Base-by-base conservation (phyloP, 192 early-diverging fungal species). In the Chytriomyces hyalinus region DNA sequence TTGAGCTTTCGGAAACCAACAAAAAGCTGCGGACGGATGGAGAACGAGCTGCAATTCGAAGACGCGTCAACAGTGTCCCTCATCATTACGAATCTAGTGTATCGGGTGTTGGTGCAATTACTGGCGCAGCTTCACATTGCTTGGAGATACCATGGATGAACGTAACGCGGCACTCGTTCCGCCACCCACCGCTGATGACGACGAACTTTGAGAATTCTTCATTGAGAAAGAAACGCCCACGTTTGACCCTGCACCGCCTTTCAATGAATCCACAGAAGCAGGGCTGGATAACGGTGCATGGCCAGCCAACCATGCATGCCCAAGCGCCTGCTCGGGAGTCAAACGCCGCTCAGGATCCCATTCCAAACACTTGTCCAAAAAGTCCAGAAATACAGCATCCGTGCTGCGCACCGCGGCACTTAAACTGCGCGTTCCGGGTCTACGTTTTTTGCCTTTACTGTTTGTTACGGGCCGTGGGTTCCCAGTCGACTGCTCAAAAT, bases 321-420 rank as follows among this genome's bases (percentile, higher is more conserved):
- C 84, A 44, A 96, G 76, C 48, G 93, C 96, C 65, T 96, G 92
- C 11, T 87, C 84, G 44, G 97, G 95, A 28, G 88, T 93, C 90
- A 98, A 90, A 20, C 97, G 88, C 64, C 86, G 87, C 65, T 91
- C 87, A 7, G 97, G 95, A 77, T 98, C 95, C 97, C 97, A 98
- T 20, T 87, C 86, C 49, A 98, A 80, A 67, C 95, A 94, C 24
- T 83, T 82, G 51, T 87, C 69, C 50, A 98, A 86, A 84, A 98
- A 98, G 70, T 98, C 93, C 11, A 96, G 73, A 70, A 98, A 94
- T 22, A 83, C 72, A 65, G 86, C 82, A 77, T 98, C 97, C 62
- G 84, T 84, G 66, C 92, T 91, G 51, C 90, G 91, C 22, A 95
- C 84, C 67, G 91, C 90, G 59, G 89, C 84, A 10, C 83, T 85